A percentile compares a stretch with the other conserved stretches of the same genome.
These are phyloP conservation scores for Aspergillus taichungensis DNA, from an alignment of 495 filamentous ascomycete species.

Conservation along the genomic window DNA sequence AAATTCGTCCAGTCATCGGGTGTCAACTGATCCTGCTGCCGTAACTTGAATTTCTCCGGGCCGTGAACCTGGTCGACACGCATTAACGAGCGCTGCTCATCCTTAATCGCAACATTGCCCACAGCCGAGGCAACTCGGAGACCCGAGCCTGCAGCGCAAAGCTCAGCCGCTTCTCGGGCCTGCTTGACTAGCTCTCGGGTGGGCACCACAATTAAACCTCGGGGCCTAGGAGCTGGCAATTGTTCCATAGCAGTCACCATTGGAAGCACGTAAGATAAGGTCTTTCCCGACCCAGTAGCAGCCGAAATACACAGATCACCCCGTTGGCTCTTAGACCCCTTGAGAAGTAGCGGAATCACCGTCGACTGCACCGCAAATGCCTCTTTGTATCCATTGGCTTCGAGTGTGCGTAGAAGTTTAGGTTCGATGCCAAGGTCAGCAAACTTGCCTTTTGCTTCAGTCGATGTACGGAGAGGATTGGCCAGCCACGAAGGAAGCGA, in stretches of 20 bases:
- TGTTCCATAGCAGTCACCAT: conserved; percentile 64
- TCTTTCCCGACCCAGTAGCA: conserved; percentile 90
- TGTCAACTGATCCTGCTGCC: conserved; percentile 28
- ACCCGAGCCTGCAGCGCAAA: conserved; percentile 53
- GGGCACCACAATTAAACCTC: conserved; percentile 76
- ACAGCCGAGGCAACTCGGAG: conserved; percentile 73
- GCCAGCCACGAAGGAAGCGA: conserved; percentile 61
- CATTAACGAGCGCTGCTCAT: conserved; percentile 64
- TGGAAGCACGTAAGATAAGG: conserved; percentile 81
- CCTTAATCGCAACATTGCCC: conserved; percentile 64
- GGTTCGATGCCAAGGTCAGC: conserved; percentile 46
- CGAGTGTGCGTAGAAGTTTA: conserved; percentile 51
- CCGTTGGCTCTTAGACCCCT: conserved; percentile 42
- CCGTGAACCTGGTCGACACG: conserved; percentile 52
- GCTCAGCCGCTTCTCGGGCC: conserved; percentile 61
- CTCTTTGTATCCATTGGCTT: conserved; percentile 55
- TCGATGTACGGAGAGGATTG: conserved; percentile 55
- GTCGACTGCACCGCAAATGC: conserved; percentile 82
- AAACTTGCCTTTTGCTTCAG: conserved; percentile 52
- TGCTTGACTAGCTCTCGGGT: conserved; percentile 86
- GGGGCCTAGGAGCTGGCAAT: conserved; percentile 49
- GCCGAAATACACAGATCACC: conserved; percentile 85
- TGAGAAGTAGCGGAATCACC: conserved; percentile 68
- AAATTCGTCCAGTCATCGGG: conserved; percentile 42
- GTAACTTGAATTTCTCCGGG: conserved; percentile 40